phyloP scores from a whole-genome alignment of 108 stramenopile species.

The Chaetoceros tenuissimus region DNA sequence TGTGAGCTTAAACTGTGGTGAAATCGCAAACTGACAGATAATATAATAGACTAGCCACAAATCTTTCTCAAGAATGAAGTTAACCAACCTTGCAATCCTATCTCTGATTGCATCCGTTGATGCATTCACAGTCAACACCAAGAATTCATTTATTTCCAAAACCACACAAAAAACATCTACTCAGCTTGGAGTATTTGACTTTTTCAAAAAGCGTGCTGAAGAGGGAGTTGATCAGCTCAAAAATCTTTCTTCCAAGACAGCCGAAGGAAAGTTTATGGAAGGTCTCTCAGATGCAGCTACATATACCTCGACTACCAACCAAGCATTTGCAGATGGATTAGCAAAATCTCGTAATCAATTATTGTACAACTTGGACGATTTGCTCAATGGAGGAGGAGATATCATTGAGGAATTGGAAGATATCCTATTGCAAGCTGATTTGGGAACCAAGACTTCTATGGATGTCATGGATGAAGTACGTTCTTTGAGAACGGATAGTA shows the following conservation, averaged over 20 bases:
- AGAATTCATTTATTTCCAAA: no score
- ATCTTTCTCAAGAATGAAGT: no score
- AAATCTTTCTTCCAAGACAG: constrained; percentile 28
- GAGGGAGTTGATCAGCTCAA: constrained; percentile 58
- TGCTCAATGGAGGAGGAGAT: constrained; percentile 37
- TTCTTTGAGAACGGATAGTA: constrained; percentile 35
- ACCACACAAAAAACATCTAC: no score
- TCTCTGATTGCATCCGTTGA: no score
- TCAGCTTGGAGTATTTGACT: constrained; percentile 57
- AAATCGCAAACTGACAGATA: no score
- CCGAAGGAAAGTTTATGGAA: constrained; percentile 33
- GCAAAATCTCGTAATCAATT: constrained; percentile 69
- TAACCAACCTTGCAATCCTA: no score
- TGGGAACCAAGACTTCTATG: constrained; percentile 65
- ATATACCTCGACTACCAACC: constrained; percentile 37
- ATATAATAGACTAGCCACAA: no score
- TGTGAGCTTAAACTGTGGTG: no score
- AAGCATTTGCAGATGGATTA: constrained; percentile 62
- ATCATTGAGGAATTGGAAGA: constrained; percentile 66
- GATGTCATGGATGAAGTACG: constrained; percentile 74
- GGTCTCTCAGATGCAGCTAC: constrained; percentile 41
- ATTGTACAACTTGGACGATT: constrained; percentile 50
- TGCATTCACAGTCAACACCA: no score
- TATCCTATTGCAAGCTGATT: constrained; percentile 68
- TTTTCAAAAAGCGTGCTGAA: constrained; percentile 58